Evolutionary conservation across 176 grass and related monocot genomes (phyloP), one percentile per base, ranked within the genome.

Genomic region (Pontederia paniculata): DNA sequence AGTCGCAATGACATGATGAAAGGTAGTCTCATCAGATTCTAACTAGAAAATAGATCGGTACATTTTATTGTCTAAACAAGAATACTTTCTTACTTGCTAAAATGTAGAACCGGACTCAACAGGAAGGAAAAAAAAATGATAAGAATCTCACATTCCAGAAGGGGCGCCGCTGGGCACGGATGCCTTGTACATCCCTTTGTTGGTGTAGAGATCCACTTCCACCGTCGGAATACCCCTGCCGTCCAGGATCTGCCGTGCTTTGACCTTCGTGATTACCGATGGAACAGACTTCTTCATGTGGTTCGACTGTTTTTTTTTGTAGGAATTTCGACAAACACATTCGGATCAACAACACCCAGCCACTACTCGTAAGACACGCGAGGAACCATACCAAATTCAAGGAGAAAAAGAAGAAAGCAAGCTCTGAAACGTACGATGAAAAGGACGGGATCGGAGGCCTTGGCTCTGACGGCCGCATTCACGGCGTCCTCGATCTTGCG

Each of bases 401-500:
- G n/a, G 54, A 46, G 12, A 8, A 19, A 53, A 52, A 17, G 16
- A 12, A 53, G 23, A 50, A 77, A 28, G 49, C 45, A 14, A 22
- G 15, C 16, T 46, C 17, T 12, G 21, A 45, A 46, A 31, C 19
- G 59, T 52, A 82, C 79, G 68, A 98, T 91, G 69, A 84, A 91
- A 48, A 91, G 86, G 58, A 81, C 77, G 52, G 93, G 86, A 68
- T 88, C 80, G 25, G 77, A 45, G 41, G 78, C 54, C 73, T 88
- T 98, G 54, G 86, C 86, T 61, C 86, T 80, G 75, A 98, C 86
- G 25, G 93, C 93, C 42, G 93, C 93, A 77, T 97, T 97, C 68
- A 97, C 93, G 52, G 93, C 83, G 64, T 97, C 93, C 77, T 97
- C 93, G 62, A 97, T 73, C 93, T 81, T 97, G 61, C 93, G 86